Percentiles rank a stretch among this genome's conserved stretches.
Conservation (phyloP, 2,329 filamentous ascomycete species). For the Penicillium sp. region DNA sequence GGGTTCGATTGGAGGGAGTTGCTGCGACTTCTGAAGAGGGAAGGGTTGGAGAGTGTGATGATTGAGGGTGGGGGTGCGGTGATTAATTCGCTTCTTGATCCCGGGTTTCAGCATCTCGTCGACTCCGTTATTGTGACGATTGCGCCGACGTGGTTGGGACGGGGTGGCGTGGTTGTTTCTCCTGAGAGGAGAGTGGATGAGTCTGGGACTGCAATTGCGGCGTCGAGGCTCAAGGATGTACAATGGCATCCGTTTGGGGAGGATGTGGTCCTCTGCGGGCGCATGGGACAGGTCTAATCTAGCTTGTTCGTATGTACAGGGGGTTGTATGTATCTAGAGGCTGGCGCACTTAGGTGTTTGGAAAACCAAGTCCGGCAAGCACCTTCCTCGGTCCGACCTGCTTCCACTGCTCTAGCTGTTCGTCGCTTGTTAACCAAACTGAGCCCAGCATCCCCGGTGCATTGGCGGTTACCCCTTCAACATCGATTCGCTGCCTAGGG, state of each 20-base stretch:
- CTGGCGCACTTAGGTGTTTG: neutral
- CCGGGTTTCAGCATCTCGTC: constrained; percentile 61
- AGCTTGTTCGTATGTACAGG: neutral
- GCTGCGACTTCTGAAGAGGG: constrained; percentile 57
- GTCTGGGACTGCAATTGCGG: constrained; percentile 61
- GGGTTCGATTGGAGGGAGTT: constrained; percentile 64
- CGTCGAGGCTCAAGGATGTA: constrained; percentile 62
- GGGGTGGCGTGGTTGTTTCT: constrained; percentile 77
- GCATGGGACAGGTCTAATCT: constrained; percentile 39
- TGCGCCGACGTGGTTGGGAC: constrained; percentile 83
- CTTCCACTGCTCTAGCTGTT: constrained; percentile 46
- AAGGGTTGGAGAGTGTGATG: constrained; percentile 79
- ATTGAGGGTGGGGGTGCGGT: constrained; percentile 82
- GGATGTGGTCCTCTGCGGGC: constrained; percentile 80
- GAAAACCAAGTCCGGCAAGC: constrained; percentile 41
- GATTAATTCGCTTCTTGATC: constrained; percentile 76
- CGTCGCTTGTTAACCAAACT: constrained; percentile 34
- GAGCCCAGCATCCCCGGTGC: constrained; percentile 54
- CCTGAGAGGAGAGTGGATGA: constrained; percentile 63
- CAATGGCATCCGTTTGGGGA: constrained; percentile 77
- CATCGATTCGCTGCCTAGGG: constrained; percentile 45
- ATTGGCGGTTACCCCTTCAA: constrained; percentile 49
- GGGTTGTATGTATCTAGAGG: neutral
- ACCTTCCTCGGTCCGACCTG: constrained; percentile 42
- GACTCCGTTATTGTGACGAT: constrained; percentile 84